Percentiles rank a stretch among this genome's conserved stretches.
These are phyloP conservation scores for Fusarium sp. DNA, from an alignment of 2,329 filamentous ascomycete genomes.

Conservation along the genomic window DNA sequence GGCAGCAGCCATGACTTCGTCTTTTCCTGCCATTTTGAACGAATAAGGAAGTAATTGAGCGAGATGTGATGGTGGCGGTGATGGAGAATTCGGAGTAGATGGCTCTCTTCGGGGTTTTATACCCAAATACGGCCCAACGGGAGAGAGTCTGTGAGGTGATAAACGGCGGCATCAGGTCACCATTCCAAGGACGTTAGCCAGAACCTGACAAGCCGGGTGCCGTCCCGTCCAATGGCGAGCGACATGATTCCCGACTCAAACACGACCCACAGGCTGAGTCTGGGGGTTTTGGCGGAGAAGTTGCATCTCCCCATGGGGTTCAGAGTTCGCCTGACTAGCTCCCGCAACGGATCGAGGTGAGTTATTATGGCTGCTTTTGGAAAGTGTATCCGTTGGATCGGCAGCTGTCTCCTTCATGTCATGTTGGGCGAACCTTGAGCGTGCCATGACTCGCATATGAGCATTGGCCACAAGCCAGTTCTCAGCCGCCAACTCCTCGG, in stretches of 20 bases:
- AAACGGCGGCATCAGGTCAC: constrained; percentile 1
- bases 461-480: too few relatives aligned
- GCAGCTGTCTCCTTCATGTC: not conserved
- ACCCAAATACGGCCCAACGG: not conserved
- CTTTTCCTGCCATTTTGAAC: constrained; percentile 27
- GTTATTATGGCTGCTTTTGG: not conserved
- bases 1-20: constrained; percentile 15
- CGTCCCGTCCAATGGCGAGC: constrained; percentile 1
- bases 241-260: constrained; percentile 2
- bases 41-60: not conserved
- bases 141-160: constrained; percentile 6
- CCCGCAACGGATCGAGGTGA: not conserved
- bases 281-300: constrained; percentile 7
- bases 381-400: not conserved
- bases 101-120: constrained; percentile 5
- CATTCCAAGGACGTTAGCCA: constrained; percentile 6
- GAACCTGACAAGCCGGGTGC: not conserved
- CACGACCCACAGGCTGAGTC: not conserved
- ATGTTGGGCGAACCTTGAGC: too few relatives aligned
- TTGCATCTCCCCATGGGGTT: constrained; percentile 14
- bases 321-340: constrained; percentile 1
- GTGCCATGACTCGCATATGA: too few relatives aligned
- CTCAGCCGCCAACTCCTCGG: too few relatives aligned
- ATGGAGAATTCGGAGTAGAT: not conserved
- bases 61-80: constrained; percentile 1